Evolutionary conservation across 2,329 filamentous ascomycete genomes (phyloP).

Genomic region (Fusarium beomiforme): DNA sequence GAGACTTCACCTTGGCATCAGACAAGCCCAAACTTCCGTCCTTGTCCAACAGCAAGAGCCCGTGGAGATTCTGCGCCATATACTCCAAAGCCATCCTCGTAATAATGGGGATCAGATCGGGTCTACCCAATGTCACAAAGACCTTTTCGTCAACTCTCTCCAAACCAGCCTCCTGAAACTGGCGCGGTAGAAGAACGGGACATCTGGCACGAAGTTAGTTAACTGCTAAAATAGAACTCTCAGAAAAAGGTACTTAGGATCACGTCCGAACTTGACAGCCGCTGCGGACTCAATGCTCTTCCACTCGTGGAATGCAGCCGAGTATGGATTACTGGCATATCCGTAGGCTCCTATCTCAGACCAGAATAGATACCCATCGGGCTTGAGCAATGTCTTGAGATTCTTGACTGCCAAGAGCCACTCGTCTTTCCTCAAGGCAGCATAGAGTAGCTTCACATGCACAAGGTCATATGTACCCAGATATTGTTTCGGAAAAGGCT

Average conservation of each 20-base stretch:
- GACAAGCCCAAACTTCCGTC: accelerated
- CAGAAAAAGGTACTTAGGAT: neutral
- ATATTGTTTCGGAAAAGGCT: neutral
- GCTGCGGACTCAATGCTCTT: neutral
- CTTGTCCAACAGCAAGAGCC: neutral
- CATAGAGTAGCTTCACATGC: neutral
- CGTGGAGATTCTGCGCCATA: accelerated
- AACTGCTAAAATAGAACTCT: too few relatives aligned
- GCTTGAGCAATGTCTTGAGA: neutral
- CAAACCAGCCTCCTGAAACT: accelerated
- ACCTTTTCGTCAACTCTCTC: neutral
- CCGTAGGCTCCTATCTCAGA: accelerated
- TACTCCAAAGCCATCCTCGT: neutral
- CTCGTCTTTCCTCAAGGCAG: neutral
- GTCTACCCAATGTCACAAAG: neutral
- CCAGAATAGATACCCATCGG: neutral
- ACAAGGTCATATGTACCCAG: neutral
- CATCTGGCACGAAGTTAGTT: neutral
- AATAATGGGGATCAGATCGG: accelerated
- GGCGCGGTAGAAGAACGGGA: neutral
- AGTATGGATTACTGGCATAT: neutral
- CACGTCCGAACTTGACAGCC: neutral
- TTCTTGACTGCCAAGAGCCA: neutral
- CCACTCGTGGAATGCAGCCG: neutral
- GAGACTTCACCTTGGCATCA: accelerated